Evolutionary conservation across 2,329 filamentous ascomycete genomes (phyloP).

Genomic region (Incumbomyces delicatus): DNA sequence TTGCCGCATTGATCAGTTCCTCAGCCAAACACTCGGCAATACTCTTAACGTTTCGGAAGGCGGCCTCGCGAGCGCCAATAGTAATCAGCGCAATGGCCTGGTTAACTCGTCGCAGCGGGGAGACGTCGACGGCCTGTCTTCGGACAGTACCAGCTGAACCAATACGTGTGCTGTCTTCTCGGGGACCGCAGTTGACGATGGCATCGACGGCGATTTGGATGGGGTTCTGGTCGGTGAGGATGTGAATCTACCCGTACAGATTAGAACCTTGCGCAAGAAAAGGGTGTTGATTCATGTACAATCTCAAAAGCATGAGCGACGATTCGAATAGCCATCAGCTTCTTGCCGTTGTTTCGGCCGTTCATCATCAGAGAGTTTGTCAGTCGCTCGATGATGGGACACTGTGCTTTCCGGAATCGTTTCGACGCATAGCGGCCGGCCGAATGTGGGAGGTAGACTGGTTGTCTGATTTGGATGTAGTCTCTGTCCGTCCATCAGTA

Average conservation of each 20-base stretch:
- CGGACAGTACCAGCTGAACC: constrained; percentile 99
- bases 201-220: constrained; percentile 99
- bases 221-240: constrained; percentile 99
- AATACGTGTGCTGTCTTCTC: constrained; percentile 99
- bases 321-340: constrained; percentile 99
- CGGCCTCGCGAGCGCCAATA: constrained; percentile 95
- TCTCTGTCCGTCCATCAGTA: constrained; percentile 55
- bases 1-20: constrained; percentile 99
- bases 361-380: constrained; percentile 99
- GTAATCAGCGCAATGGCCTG: constrained; percentile 98
- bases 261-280: too few relatives aligned
- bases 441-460: constrained; percentile 98
- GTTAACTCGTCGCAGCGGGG: constrained; percentile 98
- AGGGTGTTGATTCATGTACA: constrained; percentile 43
- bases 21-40: constrained; percentile 99
- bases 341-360: constrained; percentile 99
- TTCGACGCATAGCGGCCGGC: constrained; percentile 98
- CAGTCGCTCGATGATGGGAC: constrained; percentile 99
- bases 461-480: constrained; percentile 98
- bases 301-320: constrained; percentile 99
- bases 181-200: constrained; percentile 99
- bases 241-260: constrained; percentile 65
- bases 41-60: constrained; percentile 99
- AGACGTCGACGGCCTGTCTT: constrained; percentile 99
- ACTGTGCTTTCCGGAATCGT: constrained; percentile 99